Conservation (phyloP, 2,329 filamentous ascomycete species). For the Ceratocystis cacaofunesta region DNA sequence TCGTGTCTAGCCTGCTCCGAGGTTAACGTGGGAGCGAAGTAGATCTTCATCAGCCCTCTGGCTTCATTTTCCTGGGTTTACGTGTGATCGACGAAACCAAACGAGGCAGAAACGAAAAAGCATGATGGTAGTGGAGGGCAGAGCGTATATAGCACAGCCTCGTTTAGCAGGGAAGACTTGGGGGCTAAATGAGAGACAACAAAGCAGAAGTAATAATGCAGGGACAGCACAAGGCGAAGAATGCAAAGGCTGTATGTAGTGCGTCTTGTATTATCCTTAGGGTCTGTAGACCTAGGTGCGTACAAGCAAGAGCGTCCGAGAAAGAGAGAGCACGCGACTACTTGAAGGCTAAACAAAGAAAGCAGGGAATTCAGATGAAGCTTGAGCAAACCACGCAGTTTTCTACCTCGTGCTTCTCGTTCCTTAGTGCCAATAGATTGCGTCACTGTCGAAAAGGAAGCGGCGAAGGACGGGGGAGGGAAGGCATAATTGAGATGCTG, state of each 20-base stretch:
- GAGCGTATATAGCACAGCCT: not conserved
- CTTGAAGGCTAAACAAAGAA: no score
- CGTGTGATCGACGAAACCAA: not conserved
- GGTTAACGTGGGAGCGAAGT: no score
- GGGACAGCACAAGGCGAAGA: not conserved
- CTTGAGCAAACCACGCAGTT: not conserved
- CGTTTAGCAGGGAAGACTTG: not conserved
- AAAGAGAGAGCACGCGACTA: no score
- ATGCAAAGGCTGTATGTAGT: no score
- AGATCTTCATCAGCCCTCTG: no score
- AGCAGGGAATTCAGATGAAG: no score
- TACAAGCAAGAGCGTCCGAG: not conserved
- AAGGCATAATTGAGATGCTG: not conserved
- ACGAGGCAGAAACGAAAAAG: not conserved
- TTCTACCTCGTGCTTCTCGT: not conserved
- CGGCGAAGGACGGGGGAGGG: not conserved
- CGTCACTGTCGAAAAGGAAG: not conserved
- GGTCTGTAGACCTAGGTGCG: not conserved
- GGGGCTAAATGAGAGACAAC: not conserved
- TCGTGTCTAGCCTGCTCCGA: no score
- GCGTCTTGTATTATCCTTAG: no score
- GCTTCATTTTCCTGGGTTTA: no score
- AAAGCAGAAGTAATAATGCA: not conserved
- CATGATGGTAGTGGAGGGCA: not conserved
- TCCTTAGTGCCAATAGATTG: not conserved